These are phyloP conservation scores for Cydonia oblonga DNA, from an alignment of 331 rosid genomes.

Conservation along the genomic window DNA sequence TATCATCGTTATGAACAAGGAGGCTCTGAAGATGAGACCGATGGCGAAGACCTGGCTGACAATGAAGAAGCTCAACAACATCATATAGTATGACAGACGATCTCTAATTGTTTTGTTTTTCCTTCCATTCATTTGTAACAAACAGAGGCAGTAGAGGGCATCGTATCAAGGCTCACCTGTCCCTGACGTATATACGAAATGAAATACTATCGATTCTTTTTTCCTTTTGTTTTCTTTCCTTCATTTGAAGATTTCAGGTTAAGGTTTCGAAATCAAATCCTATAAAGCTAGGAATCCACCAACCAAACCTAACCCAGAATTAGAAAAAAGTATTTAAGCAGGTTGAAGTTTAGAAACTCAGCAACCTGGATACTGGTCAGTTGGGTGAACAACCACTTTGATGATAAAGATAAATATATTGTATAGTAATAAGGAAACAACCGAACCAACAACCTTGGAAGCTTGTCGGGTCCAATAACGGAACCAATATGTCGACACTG, in stretches of 20 bases:
- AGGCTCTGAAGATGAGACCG: not conserved
- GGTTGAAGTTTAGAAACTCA: not conserved
- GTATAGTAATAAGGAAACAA: not conserved
- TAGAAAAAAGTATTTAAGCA: not conserved
- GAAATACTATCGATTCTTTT: not conserved
- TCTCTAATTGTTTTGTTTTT: not conserved
- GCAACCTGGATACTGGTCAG: constrained; percentile 2
- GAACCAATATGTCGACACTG: not conserved
- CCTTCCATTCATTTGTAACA: not conserved
- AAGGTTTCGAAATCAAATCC: not conserved
- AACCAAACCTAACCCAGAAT: constrained; percentile 3
- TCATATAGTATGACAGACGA: not conserved
- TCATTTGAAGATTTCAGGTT: not conserved
- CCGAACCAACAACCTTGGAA: not conserved
- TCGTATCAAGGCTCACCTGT: constrained; percentile 17
- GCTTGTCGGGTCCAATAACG: not conserved
- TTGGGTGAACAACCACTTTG: constrained; percentile 2
- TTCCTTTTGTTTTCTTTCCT: not conserved
- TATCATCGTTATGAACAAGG: constrained; percentile 13
- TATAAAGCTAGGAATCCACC: not conserved
- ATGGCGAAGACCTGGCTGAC: not conserved
- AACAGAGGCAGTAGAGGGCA: constrained; percentile 17
- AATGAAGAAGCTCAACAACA: not conserved
- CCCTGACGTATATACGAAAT: constrained; percentile 5
- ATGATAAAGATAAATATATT: too few species aligned